These are phyloP conservation scores for Gracilaria domingensis DNA, from an alignment of 23 red algal species.

Conservation along the genomic window DNA sequence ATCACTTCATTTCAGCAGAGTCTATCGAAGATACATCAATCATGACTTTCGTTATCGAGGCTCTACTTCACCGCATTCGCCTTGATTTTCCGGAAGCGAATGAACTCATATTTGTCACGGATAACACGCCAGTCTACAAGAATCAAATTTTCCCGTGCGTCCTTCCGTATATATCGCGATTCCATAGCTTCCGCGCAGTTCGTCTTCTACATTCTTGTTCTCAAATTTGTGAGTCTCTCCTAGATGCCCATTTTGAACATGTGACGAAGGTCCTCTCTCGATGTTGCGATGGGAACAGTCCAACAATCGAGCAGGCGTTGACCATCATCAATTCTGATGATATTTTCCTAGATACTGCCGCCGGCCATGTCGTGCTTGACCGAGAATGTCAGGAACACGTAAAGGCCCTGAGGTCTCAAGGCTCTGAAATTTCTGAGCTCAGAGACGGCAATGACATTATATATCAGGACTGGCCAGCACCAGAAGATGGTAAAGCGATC, in stretches of 20 bases:
- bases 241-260: constrained; percentile 47
- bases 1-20: constrained; percentile 30
- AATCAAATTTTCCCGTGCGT: constrained; percentile 22
- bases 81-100: constrained; percentile 49
- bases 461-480: constrained; percentile 42
- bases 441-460: constrained; percentile 40
- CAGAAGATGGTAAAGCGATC: constrained; percentile 19
- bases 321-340: constrained; percentile 26
- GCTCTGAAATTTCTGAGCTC: constrained; percentile 19
- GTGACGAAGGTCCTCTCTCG: constrained; percentile 21
- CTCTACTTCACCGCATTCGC: constrained; percentile 48
- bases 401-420: constrained; percentile 10
- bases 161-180: constrained; percentile 19
- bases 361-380: constrained; percentile 13
- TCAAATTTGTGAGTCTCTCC: constrained; percentile 50
- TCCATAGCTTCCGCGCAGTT: constrained; percentile 30
- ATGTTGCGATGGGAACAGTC: background rate
- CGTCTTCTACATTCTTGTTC: constrained; percentile 55
- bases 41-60: constrained; percentile 12
- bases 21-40: background rate
- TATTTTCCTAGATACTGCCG: constrained; percentile 1
- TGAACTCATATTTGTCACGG: constrained; percentile 43
- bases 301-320: constrained; percentile 29
- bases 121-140: constrained; percentile 41
- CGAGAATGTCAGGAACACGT: constrained; percentile 17